phyloP scores from a whole-genome alignment of 441 rosid genomes.

The Eugenia klotzschiana region DNA sequence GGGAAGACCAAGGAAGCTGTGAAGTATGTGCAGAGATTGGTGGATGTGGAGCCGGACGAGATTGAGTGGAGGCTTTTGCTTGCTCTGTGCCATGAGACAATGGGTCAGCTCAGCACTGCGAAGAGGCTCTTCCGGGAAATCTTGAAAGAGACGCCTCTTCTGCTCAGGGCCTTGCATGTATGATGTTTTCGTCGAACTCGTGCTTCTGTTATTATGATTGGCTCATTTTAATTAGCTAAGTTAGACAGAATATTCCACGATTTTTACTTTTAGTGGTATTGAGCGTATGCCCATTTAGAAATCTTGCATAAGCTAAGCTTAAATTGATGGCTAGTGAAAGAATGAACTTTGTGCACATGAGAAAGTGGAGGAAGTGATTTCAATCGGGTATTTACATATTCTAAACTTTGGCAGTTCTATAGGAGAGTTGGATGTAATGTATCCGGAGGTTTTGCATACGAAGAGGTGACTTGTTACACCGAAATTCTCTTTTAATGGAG shows the following conservation, averaged over 20 bases:
- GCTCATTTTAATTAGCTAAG: neutral
- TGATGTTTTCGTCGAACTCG: constrained; percentile 4
- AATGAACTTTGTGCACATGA: neutral
- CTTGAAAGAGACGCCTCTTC: constrained; percentile 54
- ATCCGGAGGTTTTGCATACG: neutral
- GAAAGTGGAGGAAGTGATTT: neutral
- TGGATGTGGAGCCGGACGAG: constrained; percentile 47
- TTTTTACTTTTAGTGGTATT: neutral
- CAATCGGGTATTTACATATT: neutral
- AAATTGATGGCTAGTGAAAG: neutral
- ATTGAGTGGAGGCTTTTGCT: constrained; percentile 86
- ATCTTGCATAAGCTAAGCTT: neutral
- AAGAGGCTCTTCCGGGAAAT: constrained; percentile 51
- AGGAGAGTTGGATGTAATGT: neutral
- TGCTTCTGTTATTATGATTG: neutral
- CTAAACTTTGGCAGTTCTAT: neutral
- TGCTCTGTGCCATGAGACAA: constrained; percentile 71
- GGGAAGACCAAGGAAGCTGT: constrained; percentile 54
- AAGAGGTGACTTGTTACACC: neutral
- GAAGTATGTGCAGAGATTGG: constrained; percentile 45
- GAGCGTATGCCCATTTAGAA: neutral
- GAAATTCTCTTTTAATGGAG: neutral
- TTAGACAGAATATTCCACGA: neutral
- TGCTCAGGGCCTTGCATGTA: constrained; percentile 87
- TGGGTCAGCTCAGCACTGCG: constrained; percentile 58